These are phyloP conservation scores for Teunomyces funiuensis DNA, from an alignment of 805 yeast species.

Conservation along the genomic window DNA sequence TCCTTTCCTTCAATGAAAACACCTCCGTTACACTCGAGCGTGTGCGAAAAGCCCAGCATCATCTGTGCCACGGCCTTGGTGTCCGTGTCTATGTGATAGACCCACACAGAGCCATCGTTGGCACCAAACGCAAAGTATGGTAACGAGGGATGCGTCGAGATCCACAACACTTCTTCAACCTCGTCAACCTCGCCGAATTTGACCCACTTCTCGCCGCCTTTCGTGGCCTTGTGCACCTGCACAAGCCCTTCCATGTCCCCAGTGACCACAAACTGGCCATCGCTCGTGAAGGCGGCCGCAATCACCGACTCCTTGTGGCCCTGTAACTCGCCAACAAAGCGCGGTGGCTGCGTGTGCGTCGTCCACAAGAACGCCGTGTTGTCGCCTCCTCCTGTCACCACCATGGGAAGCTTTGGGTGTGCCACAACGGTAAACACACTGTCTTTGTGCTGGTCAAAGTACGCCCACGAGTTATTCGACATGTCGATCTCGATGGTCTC, in stretches of 20 bases:
- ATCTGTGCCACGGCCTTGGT: constrained; percentile 55
- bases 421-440: constrained; percentile 78
- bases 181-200: constrained; percentile 71
- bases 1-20: constrained; percentile 57
- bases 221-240: constrained; percentile 65
- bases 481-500: constrained; percentile 75
- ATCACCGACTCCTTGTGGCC: constrained; percentile 90
- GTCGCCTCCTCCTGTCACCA: constrained; percentile 95
- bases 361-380: constrained; percentile 90
- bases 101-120: constrained; percentile 92
- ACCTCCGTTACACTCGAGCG: constrained; percentile 78
- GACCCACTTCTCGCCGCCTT: constrained; percentile 84
- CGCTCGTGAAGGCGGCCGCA: constrained; percentile 77
- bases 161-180: constrained; percentile 88
- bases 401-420: constrained; percentile 84
- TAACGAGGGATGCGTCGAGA: constrained; percentile 74
- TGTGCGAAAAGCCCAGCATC: constrained; percentile 80
- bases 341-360: constrained; percentile 81
- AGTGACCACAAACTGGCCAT: constrained; percentile 78
- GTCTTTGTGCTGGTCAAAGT: constrained; percentile 88
- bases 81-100: constrained; percentile 65
- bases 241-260: constrained; percentile 95
- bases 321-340: constrained; percentile 67
- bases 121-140: constrained; percentile 90
- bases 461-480: constrained; percentile 85